phyloP scores from a whole-genome alignment of 2,329 filamentous ascomycete species.

The Elsinoe perseae region DNA sequence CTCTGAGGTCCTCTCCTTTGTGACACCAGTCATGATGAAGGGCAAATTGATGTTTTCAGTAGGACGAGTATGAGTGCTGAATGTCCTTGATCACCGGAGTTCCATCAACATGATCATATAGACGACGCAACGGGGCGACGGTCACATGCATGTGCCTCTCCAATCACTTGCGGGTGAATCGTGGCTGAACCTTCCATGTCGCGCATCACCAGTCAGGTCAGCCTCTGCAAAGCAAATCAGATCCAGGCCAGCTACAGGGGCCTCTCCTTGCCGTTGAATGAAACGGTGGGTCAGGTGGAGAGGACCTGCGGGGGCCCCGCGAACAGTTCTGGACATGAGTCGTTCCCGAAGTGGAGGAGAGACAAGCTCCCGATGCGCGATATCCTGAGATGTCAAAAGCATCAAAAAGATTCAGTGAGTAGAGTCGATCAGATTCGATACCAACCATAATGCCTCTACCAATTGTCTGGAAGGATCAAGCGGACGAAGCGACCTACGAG shows the following conservation, averaged over 20 bases:
- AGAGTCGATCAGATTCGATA: neutral
- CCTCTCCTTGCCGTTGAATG: neutral
- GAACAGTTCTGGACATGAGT: neutral
- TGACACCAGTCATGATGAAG: conserved; percentile 1
- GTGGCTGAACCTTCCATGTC: neutral
- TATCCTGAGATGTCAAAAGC: neutral
- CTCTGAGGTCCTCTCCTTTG: neutral
- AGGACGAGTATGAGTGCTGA: neutral
- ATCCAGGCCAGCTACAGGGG: neutral
- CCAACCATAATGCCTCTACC: conserved; percentile 14
- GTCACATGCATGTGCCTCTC: neutral
- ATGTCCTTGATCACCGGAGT: neutral
- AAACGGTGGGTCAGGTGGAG: conserved; percentile 26
- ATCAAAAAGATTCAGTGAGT: neutral
- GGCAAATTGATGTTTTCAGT: neutral
- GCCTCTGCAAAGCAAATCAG: neutral
- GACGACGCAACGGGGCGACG: neutral
- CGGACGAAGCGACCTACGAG: conserved; percentile 28
- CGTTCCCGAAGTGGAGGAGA: conserved; percentile 11
- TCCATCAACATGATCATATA: neutral
- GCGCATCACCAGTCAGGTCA: neutral
- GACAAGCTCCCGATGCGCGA: neutral
- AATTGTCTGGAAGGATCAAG: conserved; percentile 20
- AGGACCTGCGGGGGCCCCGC: conserved; percentile 9
- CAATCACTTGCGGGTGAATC: neutral